These are phyloP conservation scores for Calonectria honghensis DNA, from an alignment of 2,329 filamentous ascomycete species.

Conservation along the genomic window DNA sequence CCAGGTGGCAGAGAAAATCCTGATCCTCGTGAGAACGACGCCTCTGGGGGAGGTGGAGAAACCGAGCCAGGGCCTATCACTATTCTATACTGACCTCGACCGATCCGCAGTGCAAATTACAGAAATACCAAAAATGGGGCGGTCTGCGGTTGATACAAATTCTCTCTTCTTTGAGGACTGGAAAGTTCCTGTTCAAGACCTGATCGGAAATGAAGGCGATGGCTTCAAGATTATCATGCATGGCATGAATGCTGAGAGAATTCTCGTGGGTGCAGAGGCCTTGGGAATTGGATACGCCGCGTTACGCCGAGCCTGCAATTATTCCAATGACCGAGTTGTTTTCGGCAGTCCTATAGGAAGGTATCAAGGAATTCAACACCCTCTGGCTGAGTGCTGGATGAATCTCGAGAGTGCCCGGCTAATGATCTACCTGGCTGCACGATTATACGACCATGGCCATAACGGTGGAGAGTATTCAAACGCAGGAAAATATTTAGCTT, in stretches of 20 bases:
- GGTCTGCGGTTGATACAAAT: conserved; percentile 38
- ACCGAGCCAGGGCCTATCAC: conserved; percentile 32
- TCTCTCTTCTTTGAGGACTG: conserved; percentile 38
- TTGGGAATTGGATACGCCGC: conserved; percentile 40
- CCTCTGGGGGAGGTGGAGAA: conserved; percentile 35
- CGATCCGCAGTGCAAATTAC: conserved; percentile 31
- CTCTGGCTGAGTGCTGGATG: conserved; percentile 44
- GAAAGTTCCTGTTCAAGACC: conserved; percentile 34
- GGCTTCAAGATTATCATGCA: conserved; percentile 47
- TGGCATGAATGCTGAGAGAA: conserved; percentile 45
- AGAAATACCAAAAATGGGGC: conserved; percentile 42
- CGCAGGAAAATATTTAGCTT: conserved; percentile 38
- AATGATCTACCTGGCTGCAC: conserved; percentile 41
- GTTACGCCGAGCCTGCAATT: conserved; percentile 34
- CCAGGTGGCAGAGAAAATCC: conserved; percentile 40
- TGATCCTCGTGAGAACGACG: conserved; percentile 36
- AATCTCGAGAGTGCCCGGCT: conserved; percentile 43
- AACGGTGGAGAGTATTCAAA: conserved; percentile 39
- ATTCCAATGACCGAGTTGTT: conserved; percentile 37
- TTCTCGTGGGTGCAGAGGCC: conserved; percentile 38
- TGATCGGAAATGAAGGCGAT: conserved; percentile 39
- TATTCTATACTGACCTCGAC: conserved; percentile 41
- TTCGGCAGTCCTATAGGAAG: conserved; percentile 37
- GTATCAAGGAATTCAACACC: conserved; percentile 45
- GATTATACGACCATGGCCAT: conserved; percentile 38